Percentiles rank a stretch among this genome's conserved stretches.
Evolutionary conservation across 495 filamentous ascomycete species (phyloP).

Genomic region (Xylaria castorea): DNA sequence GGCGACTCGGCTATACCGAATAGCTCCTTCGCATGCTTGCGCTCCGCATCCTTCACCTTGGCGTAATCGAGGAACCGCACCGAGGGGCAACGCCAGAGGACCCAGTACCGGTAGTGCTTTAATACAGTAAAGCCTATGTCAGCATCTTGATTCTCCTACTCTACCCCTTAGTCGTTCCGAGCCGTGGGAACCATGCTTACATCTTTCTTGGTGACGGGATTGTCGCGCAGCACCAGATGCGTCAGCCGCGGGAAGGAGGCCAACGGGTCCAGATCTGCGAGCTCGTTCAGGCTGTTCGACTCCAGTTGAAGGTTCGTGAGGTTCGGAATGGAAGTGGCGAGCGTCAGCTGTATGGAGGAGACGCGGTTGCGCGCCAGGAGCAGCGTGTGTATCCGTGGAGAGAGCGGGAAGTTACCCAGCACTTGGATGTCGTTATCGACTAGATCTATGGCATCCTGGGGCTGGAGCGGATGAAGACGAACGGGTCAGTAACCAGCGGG

Average conservation of each 20-base stretch:
- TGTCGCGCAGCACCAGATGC: constrained; percentile 82
- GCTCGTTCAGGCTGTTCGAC: constrained; percentile 74
- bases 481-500: constrained; percentile 2
- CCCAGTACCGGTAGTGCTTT: constrained; percentile 90
- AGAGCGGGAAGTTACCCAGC: constrained; percentile 93
- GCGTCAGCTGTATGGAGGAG: constrained; percentile 73
- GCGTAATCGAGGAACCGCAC: constrained; percentile 93
- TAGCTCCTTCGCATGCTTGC: constrained; percentile 72
- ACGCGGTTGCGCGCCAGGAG: constrained; percentile 90
- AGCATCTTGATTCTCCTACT: not conserved
- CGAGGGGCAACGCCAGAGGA: constrained; percentile 83
- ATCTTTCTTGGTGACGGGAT: constrained; percentile 91
- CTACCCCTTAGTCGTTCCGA: not conserved
- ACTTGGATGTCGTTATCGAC: constrained; percentile 96
- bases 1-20: constrained; percentile 82
- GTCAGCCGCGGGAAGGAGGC: constrained; percentile 70
- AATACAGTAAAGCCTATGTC: not conserved
- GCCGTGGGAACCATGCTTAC: constrained; percentile 53
- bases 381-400: constrained; percentile 82
- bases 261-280: constrained; percentile 88
- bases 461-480: constrained; percentile 42
- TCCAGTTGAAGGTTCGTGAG: constrained; percentile 80
- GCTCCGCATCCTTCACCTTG: constrained; percentile 88
- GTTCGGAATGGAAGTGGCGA: constrained; percentile 77
- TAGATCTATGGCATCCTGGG: constrained; percentile 94